phyloP scores from a whole-genome alignment of 23 red algal species.

The Pyropia yezoensis region DNA sequence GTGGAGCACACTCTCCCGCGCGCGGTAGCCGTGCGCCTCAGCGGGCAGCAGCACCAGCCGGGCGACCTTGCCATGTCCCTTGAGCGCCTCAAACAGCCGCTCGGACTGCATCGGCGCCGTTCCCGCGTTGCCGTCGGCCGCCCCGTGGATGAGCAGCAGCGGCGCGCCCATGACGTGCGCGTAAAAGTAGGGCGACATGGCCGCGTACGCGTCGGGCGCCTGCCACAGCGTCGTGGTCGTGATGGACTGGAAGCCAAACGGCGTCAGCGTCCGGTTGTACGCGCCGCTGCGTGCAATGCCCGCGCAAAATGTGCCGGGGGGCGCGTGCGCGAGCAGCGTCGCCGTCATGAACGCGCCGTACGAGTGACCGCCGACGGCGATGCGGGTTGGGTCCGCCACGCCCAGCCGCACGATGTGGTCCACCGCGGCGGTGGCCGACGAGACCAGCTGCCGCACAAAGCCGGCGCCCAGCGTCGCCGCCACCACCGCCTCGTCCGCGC shows the following conservation, averaged over 20 bases:
- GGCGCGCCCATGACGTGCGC: conserved; percentile 62
- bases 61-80: conserved; percentile 72
- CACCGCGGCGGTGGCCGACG: conserved; percentile 70
- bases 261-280: conserved; percentile 96
- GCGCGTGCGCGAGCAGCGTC: conserved; percentile 83
- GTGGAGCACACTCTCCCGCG: conserved; percentile 84
- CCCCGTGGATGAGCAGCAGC: conserved; percentile 86
- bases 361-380: conserved; percentile 87
- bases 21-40: conserved; percentile 81
- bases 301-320: conserved; percentile 66
- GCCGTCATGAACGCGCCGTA: conserved; percentile 95
- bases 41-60: conserved; percentile 67
- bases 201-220: conserved; percentile 59
- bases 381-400: conserved; percentile 31
- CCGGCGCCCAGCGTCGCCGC: conserved; percentile 9
- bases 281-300: conserved; percentile 94
- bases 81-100: conserved; percentile 79
- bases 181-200: conserved; percentile 80
- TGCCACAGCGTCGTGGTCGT: conserved; percentile 85
- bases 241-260: conserved; percentile 83
- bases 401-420: conserved; percentile 75
- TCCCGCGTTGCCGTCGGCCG: conserved; percentile 82
- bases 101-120: conserved; percentile 90
- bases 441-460: conserved; percentile 73
- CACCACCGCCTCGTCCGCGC: conserved; percentile 40